Percentiles rank a stretch among this genome's conserved stretches.
Conservation (phyloP, 805 yeast genomes). For the Komagataella ulmi region DNA sequence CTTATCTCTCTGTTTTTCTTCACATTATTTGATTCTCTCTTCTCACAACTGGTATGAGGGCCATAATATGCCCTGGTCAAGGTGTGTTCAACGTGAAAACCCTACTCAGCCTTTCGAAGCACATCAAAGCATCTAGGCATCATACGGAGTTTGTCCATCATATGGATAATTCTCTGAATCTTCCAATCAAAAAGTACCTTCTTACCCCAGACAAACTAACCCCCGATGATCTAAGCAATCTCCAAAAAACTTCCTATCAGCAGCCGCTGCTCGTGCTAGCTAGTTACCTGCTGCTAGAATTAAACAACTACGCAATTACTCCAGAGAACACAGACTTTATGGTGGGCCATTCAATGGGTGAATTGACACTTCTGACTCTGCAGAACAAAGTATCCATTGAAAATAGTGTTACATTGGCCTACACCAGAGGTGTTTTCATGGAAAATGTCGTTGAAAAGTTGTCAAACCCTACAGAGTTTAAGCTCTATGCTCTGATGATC, state of each 20-base stretch:
- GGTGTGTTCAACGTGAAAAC: slow-evolving; percentile 11
- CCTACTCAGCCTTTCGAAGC: slow-evolving; percentile 4
- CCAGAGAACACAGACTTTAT: slow-evolving; percentile 8
- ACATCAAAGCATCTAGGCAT: slow-evolving; percentile 5
- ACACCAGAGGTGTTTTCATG: slow-evolving; percentile 18
- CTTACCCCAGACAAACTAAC: slow-evolving; percentile 5
- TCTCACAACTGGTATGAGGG: slow-evolving; percentile 1
- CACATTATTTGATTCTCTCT: neutral
- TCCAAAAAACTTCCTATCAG: slow-evolving; percentile 16
- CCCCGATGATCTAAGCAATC: neutral
- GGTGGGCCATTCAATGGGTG: slow-evolving; percentile 24
- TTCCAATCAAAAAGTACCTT: slow-evolving; percentile 9
- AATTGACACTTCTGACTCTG: slow-evolving; percentile 15
- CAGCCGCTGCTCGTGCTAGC: slow-evolving; percentile 17
- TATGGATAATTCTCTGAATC: slow-evolving; percentile 9
- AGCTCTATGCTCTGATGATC: slow-evolving; percentile 18
- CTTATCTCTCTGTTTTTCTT: no score
- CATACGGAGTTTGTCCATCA: slow-evolving; percentile 3
- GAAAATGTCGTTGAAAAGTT: slow-evolving; percentile 10
- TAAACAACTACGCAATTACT: slow-evolving; percentile 7
- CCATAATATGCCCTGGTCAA: slow-evolving; percentile 17
- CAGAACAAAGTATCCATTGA: slow-evolving; percentile 14
- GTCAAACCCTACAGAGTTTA: slow-evolving; percentile 16
- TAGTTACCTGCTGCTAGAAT: slow-evolving; percentile 11
- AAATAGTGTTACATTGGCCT: slow-evolving; percentile 13